Evolutionary conservation across 108 stramenopile genomes (phyloP), one percentile per base, ranked within the genome.

Genomic region (Pseudonitzschia multistriata): DNA sequence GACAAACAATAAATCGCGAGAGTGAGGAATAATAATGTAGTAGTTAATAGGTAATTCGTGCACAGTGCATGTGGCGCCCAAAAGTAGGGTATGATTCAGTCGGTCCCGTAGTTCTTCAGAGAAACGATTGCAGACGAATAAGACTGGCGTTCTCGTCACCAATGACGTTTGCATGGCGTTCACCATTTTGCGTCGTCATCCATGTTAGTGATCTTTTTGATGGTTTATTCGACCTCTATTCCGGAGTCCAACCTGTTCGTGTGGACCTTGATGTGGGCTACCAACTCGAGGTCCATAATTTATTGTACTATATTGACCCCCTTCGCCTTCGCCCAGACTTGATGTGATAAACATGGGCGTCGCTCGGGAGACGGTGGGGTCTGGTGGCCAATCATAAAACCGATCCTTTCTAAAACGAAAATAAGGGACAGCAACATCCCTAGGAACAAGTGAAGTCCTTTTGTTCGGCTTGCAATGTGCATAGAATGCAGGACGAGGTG

Each of bases 341-440:
- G 63, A 45, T 45, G 40, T 50, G 5, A 45, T 31, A 21, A 62
- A 17, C 60, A 83, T 63, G 2, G 84, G 84, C 5, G 81, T 82
- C 3, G 81, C 85, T 37, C 79, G 33, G 7, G 85, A 80, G 0
- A 82, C 85, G 0, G 85, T 80, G 5, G 81, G 85, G 61, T 85
- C 85, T 27, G 85, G 85, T 22, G 85, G 85, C 85, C 85, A 85
- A 49, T 85, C 85, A 45, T 70, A 85, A 42, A 85, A 85, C 10
- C 85, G 72, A 35, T 85, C 81, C 45, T 82, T 85, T 28, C 78
- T 70, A 48, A 82, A 74, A 28, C 79, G 71, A 40, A 68, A 79
- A 42, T 85, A 85, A 0, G 85, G 85, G 14, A 85, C 76, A 42
- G 74, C 81, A 30, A 85, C 76, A 49, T 82, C 81, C 10, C 84